These are phyloP conservation scores for Ogataea chonburiensis DNA, from an alignment of 805 yeast genomes.

Conservation along the genomic window DNA sequence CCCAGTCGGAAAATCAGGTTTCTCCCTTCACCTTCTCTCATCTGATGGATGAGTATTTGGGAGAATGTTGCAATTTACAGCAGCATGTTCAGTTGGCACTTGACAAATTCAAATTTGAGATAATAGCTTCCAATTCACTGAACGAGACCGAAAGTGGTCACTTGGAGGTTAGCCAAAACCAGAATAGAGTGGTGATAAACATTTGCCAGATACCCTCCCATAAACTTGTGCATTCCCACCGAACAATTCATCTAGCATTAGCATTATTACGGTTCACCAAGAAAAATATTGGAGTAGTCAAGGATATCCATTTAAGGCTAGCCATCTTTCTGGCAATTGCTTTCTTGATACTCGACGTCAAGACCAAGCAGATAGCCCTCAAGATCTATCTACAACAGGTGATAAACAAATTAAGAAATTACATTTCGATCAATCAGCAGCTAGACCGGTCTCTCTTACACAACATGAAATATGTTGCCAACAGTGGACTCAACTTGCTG, in stretches of 20 bases:
- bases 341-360: slow-evolving; percentile 17
- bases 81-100: slow-evolving; percentile 12
- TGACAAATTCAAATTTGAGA: slow-evolving; percentile 29
- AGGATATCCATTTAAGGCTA: slow-evolving; percentile 9
- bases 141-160: slow-evolving; percentile 11
- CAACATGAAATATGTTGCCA: slow-evolving; percentile 12
- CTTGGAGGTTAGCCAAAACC: neutral
- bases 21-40: neutral
- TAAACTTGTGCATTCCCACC: slow-evolving; percentile 22
- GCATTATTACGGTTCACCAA: slow-evolving; percentile 20
- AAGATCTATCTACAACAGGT: slow-evolving; percentile 20
- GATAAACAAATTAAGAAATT: slow-evolving; percentile 19
- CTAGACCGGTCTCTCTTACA: slow-evolving; percentile 19
- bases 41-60: slow-evolving; percentile 10
- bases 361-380: slow-evolving; percentile 20
- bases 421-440: slow-evolving; percentile 13
- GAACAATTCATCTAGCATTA: slow-evolving; percentile 19
- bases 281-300: slow-evolving; percentile 3
- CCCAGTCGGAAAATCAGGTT: neutral
- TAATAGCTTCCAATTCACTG: slow-evolving; percentile 26
- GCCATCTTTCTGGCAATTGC: slow-evolving; percentile 17
- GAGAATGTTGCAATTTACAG: neutral
- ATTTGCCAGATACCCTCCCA: slow-evolving; percentile 20
- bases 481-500: slow-evolving; percentile 11
- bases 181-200: slow-evolving; percentile 12